Evolutionary conservation across 228 moss, liverwort and hornwort species (phyloP), one percentile per base, ranked within the genome.

Genomic region (Sphagnum magellanicum): DNA sequence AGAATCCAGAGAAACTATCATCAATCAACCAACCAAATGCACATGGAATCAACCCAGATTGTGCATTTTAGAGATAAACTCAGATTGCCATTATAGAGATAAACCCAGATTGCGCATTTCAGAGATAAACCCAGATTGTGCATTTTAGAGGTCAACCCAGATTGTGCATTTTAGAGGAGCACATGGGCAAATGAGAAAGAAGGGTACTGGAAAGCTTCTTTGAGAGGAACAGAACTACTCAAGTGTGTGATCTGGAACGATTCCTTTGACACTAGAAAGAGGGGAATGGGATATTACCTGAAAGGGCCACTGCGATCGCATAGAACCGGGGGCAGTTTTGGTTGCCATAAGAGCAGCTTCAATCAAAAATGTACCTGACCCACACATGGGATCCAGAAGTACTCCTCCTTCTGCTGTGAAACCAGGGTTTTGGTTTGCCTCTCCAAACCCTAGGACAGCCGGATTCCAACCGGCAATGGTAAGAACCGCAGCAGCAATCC

Each of bases 291-390:
- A 16, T n/a, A 6, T 50, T 80, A 91, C 96, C 87, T 93, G 89
- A 65, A 92, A 93, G 50, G 93, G 89, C 96, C 96, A 96, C n/a
- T 74, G 79, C 15, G 74, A 74, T 8, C 91, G 86, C 80, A 85
- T 84, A 59, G 91, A 84, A 68, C 96, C 96, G 52, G 96, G 96
- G 16, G 96, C 93, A 70, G 79, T 79, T 60, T 88, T 88, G 59
- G 68, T 67, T 8, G 91, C 88, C 88, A 96, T 96, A 48, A 93
- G 92, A 4, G 96, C 93, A 71, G 96, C 96, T 78, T 96, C 88
- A n/a, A 96, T 87, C 7, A 96, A 79, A 50, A 93, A 67, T 32
- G 81, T 85, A 55, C 96, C 96, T 14, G 91, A 79, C 16, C 96
- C 91, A 51, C 96, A 96, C 80, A 96, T 92, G 8, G 96, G 96